Evolutionary conservation across 2,329 filamentous ascomycete genomes (phyloP).

Genomic region (Fusarium sp.): DNA sequence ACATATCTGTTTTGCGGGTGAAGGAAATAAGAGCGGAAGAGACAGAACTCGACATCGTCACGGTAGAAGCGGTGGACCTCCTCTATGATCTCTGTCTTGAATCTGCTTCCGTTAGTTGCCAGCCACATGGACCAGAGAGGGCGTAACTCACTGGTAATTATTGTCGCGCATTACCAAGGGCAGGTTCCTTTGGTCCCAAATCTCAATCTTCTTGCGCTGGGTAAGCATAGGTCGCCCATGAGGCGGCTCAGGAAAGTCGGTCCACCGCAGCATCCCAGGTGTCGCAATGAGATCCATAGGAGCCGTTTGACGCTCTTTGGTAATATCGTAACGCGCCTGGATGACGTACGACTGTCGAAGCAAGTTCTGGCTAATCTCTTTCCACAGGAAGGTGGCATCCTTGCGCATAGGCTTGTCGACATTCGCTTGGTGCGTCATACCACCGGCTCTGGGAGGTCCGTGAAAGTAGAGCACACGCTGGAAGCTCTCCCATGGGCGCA

Average conservation of each 20-base stretch:
- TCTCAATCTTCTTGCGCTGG: constrained; percentile 67
- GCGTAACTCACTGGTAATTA: constrained; percentile 59
- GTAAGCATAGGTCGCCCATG: constrained; percentile 59
- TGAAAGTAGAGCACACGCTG: constrained; percentile 67
- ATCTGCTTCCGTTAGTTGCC: constrained; percentile 48
- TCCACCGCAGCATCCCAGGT: constrained; percentile 66
- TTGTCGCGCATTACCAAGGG: constrained; percentile 64
- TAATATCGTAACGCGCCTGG: constrained; percentile 66
- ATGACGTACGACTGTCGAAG: constrained; percentile 68
- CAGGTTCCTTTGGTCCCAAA: constrained; percentile 64
- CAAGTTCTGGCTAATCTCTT: constrained; percentile 66
- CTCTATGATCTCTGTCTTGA: constrained; percentile 65
- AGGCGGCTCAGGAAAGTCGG: constrained; percentile 70
- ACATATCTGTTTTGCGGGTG: constrained; percentile 48
- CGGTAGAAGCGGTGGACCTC: constrained; percentile 66
- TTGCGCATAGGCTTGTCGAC: constrained; percentile 54
- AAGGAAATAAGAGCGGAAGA: constrained; percentile 61
- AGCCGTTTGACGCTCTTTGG: constrained; percentile 57
- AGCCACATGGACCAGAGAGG: rapidly evolving
- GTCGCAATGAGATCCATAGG: constrained; percentile 55
- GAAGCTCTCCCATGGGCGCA: constrained; percentile 62
- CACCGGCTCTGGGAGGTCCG: constrained; percentile 58
- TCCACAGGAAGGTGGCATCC: constrained; percentile 59
- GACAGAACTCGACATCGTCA: constrained; percentile 65
- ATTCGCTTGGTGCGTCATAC: constrained; percentile 58